phyloP scores from a whole-genome alignment of 208 protist genomes.

The Naegleria lovaniensis region DNA sequence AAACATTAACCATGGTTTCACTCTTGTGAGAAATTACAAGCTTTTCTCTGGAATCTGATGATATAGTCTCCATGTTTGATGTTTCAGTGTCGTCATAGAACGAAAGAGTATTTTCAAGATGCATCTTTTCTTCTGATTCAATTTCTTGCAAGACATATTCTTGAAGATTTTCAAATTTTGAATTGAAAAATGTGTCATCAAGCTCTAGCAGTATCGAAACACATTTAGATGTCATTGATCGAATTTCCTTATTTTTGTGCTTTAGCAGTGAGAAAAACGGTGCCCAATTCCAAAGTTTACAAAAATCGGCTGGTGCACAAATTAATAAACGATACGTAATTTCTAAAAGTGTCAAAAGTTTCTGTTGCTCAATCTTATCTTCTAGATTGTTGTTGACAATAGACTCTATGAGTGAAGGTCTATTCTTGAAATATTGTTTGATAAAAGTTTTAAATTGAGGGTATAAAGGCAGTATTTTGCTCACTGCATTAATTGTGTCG shows the following conservation, averaged over 20 bases:
- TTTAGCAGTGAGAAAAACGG: slow-evolving; percentile 36
- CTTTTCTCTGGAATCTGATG: not conserved
- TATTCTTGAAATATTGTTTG: slow-evolving; percentile 1
- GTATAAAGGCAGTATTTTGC: slow-evolving; percentile 13
- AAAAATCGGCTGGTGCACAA: not conserved
- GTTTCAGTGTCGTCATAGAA: slow-evolving; percentile 5
- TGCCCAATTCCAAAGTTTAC: slow-evolving; percentile 39
- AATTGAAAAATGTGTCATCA: slow-evolving; percentile 12
- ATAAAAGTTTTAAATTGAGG: not conserved
- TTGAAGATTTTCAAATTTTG: not conserved
- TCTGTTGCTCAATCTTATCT: not conserved
- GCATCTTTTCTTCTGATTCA: not conserved
- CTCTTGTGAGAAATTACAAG: not conserved
- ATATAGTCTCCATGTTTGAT: not conserved
- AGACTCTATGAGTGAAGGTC: not conserved
- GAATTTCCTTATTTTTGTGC: slow-evolving; percentile 19
- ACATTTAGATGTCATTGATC: slow-evolving; percentile 32
- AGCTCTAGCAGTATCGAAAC: slow-evolving; percentile 35
- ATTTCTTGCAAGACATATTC: slow-evolving; percentile 14
- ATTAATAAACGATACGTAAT: not conserved
- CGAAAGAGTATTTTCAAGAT: not conserved
- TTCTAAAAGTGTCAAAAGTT: not conserved
- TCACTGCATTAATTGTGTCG: not conserved
- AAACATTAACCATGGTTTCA: slow-evolving; percentile 35
- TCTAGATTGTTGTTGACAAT: not conserved